phyloP scores from a whole-genome alignment of 2,329 filamentous ascomycete species.

The Apiospora kogelbergensis region DNA sequence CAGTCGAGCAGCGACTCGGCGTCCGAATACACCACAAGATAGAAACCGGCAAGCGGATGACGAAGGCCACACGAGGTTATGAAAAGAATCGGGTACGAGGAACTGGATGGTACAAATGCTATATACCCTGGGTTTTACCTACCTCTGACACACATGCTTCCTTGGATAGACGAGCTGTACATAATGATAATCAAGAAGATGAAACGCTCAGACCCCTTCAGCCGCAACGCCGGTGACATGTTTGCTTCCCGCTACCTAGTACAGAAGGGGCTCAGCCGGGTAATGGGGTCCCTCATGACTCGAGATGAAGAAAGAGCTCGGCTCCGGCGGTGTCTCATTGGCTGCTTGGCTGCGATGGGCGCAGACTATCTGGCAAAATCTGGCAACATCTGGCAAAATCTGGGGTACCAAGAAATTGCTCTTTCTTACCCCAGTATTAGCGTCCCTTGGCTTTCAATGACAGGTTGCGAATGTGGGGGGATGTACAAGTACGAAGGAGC shows the following conservation, averaged over 20 bases:
- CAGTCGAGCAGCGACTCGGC: constrained; percentile 34
- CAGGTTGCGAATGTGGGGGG: no score
- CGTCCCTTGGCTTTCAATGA: neutral
- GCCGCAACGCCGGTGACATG: neutral
- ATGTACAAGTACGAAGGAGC: no score
- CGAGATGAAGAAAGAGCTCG: neutral
- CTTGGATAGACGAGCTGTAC: neutral
- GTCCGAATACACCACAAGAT: constrained; percentile 11
- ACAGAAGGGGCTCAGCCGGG: neutral
- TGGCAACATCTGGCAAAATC: neutral
- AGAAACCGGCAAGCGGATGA: neutral
- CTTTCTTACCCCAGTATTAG: neutral
- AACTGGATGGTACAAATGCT: neutral
- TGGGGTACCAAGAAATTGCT: neutral
- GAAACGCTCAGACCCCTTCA: neutral
- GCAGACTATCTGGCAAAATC: neutral
- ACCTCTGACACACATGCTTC: neutral
- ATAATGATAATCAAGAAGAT: neutral
- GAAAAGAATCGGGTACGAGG: neutral
- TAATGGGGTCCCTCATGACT: neutral
- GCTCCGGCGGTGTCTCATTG: neutral
- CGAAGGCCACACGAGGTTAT: neutral
- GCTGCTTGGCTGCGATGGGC: neutral
- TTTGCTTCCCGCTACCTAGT: neutral
- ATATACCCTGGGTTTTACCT: neutral